These are phyloP conservation scores for Debaryomyces castellii DNA, from an alignment of 805 yeast genomes.

Conservation along the genomic window DNA sequence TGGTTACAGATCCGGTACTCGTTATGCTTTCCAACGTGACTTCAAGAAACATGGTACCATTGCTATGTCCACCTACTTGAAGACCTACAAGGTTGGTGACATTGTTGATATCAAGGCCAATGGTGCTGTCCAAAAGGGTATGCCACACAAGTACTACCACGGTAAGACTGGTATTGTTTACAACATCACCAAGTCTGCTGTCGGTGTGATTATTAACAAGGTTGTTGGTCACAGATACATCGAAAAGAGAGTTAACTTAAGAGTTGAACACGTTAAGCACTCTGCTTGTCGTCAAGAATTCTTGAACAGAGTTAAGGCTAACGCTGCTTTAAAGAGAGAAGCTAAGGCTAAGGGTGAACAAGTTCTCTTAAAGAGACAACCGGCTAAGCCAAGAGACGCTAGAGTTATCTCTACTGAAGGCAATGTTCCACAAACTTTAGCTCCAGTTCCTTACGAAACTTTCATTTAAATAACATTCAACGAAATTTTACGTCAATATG, in stretches of 20 bases:
- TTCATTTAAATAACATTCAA: slow-evolving; percentile 97
- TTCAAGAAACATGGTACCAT: slow-evolving; percentile 96
- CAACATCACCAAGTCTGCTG: slow-evolving; percentile 98
- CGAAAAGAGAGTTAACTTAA: slow-evolving; percentile 97
- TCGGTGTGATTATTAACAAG: slow-evolving; percentile 98
- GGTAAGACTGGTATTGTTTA: slow-evolving; percentile 99
- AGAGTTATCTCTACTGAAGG: slow-evolving; percentile 79
- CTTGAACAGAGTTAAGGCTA: slow-evolving; percentile 96
- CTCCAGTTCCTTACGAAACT: slow-evolving; percentile 99
- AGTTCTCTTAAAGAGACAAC: slow-evolving; percentile 95
- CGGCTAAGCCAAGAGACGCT: slow-evolving; percentile 95
- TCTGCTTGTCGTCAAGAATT: slow-evolving; percentile 99
- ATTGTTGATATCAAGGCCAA: slow-evolving; percentile 99
- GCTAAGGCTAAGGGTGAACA: slow-evolving; percentile 93
- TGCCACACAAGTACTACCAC: slow-evolving; percentile 99
- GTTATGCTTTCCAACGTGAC: slow-evolving; percentile 99
- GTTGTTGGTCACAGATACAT: slow-evolving; percentile 98
- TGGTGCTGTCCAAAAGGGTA: slow-evolving; percentile 99
- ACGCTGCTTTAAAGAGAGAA: slow-evolving; percentile 89
- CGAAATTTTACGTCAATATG: slow-evolving; percentile 74
- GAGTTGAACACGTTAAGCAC: slow-evolving; percentile 99
- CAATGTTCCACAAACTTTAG: slow-evolving; percentile 92
- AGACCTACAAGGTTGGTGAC: slow-evolving; percentile 98
- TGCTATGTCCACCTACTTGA: slow-evolving; percentile 94
- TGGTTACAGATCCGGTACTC: slow-evolving; percentile 99